phyloP scores from a whole-genome alignment of 257 asterid species.

The Cynanchum wilfordii region DNA sequence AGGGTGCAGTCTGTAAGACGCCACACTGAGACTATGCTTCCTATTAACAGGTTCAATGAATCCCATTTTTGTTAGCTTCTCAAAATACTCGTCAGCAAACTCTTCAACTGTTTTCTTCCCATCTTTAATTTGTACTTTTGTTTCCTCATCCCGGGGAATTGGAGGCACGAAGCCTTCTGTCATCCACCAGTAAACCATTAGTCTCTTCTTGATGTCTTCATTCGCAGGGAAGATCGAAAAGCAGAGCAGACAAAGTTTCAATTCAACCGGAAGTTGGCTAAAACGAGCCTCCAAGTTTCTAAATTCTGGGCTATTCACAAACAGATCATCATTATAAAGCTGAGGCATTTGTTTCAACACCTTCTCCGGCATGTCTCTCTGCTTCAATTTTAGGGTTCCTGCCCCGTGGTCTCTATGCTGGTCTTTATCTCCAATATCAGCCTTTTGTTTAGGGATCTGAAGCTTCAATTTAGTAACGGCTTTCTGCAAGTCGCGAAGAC shows the following conservation, averaged over 20 bases:
- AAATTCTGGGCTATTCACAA: conserved; percentile 22
- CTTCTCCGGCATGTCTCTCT: neutral
- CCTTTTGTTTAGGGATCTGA: conserved; percentile 25
- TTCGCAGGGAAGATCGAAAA: conserved; percentile 38
- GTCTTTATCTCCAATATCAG: conserved; percentile 16
- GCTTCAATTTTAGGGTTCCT: neutral
- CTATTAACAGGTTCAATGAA: conserved; percentile 33
- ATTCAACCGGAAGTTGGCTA: neutral
- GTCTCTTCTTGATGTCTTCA: conserved; percentile 36
- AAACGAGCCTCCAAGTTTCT: conserved; percentile 28
- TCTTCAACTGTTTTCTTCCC: conserved; percentile 9
- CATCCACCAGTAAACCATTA: conserved; percentile 48
- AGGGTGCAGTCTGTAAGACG: conserved; percentile 31
- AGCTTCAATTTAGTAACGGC: conserved; percentile 34
- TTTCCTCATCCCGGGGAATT: neutral
- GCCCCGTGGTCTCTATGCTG: neutral
- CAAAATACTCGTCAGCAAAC: conserved; percentile 10
- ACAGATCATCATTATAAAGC: conserved; percentile 11
- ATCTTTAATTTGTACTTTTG: neutral
- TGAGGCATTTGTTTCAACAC: conserved; percentile 21
- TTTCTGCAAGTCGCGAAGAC: conserved; percentile 16
- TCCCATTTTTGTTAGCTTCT: conserved; percentile 23
- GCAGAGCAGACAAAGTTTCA: conserved; percentile 40
- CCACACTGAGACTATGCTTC: conserved; percentile 19
- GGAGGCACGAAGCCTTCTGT: conserved; percentile 31